Conservation (phyloP, 176 grass and related monocot genomes). For the Tillandsia fasciculata region DNA sequence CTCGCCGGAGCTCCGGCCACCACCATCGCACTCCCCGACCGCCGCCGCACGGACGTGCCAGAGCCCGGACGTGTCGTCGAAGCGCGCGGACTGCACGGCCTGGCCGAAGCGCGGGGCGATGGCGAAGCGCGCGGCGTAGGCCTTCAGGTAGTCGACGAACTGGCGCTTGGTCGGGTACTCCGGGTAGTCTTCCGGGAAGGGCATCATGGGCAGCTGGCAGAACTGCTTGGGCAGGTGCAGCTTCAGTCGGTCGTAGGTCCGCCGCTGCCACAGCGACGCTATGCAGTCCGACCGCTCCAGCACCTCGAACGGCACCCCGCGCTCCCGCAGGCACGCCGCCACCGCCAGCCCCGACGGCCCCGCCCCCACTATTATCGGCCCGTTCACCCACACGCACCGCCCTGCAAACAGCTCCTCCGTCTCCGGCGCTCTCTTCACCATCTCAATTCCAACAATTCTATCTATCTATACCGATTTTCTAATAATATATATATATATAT, state of each 20-base stretch:
- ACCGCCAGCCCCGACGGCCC: constrained; percentile 61
- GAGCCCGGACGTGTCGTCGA: constrained; percentile 56
- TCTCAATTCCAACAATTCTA: background rate
- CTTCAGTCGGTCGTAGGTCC: constrained; percentile 77
- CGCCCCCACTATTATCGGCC: constrained; percentile 75
- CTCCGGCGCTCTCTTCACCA: constrained; percentile 32
- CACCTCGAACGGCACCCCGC: constrained; percentile 54
- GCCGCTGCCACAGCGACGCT: constrained; percentile 63
- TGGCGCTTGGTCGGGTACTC: constrained; percentile 67
- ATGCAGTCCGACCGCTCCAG: constrained; percentile 68
- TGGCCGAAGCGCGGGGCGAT: constrained; percentile 45
- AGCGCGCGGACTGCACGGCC: constrained; percentile 42
- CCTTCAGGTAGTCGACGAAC: constrained; percentile 62
- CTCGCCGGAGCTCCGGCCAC: constrained; percentile 16
- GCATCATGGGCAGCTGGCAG: constrained; percentile 65
- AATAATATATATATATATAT: too few relatives aligned
- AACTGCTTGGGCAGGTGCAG: constrained; percentile 87
- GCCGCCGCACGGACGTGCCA: constrained; percentile 45
- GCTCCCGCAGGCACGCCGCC: constrained; percentile 48
- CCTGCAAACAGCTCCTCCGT: constrained; percentile 42
- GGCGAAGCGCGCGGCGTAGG: constrained; percentile 47
- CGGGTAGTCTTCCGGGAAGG: constrained; percentile 51
- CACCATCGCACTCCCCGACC: background rate
- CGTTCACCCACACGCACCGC: constrained; percentile 46
- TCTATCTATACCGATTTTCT: too few relatives aligned